Percentiles rank a stretch among this genome's conserved stretches.
phyloP scores from a whole-genome alignment of 1,139 yeast genomes.

The Yarrowia galli region DNA sequence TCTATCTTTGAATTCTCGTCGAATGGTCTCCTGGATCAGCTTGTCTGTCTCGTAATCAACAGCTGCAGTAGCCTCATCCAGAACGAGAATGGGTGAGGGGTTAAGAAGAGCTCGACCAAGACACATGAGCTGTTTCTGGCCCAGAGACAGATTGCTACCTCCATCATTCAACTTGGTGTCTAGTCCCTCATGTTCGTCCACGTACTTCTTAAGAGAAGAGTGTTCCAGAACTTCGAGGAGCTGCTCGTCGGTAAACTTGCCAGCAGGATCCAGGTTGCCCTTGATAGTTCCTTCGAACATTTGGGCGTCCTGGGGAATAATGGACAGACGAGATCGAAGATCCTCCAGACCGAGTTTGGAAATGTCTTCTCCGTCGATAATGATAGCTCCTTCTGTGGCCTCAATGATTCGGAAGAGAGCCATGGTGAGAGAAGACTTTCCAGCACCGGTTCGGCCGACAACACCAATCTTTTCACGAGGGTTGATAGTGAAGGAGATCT shows the following conservation, averaged over 20 bases:
- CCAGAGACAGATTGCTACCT: conserved; percentile 76
- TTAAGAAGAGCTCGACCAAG: conserved; percentile 74
- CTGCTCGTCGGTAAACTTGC: conserved; percentile 57
- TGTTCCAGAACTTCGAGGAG: conserved; percentile 76
- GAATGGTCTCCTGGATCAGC: conserved; percentile 75
- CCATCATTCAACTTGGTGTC: conserved; percentile 58
- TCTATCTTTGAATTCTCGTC: conserved; percentile 65
- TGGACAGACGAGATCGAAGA: conserved; percentile 65
- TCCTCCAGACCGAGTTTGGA: conserved; percentile 63
- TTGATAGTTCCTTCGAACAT: conserved; percentile 70
- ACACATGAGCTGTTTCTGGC: conserved; percentile 79
- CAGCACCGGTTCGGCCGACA: conserved; percentile 88
- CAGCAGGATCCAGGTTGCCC: conserved; percentile 71
- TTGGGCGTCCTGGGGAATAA: conserved; percentile 80
- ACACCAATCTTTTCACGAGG: conserved; percentile 77
- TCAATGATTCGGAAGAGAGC: conserved; percentile 79
- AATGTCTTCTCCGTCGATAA: conserved; percentile 66
- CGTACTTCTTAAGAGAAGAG: conserved; percentile 81
- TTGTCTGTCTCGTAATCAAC: conserved; percentile 82
- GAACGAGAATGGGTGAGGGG: conserved; percentile 66
- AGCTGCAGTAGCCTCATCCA: conserved; percentile 89
- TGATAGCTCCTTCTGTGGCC: conserved; percentile 62
- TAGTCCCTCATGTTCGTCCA: conserved; percentile 49
- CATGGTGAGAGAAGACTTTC: conserved; percentile 74
- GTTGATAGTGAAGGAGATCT: conserved; percentile 60